phyloP scores from a whole-genome alignment of 2,329 filamentous ascomycete genomes.

The Annulohypoxylon truncatum region DNA sequence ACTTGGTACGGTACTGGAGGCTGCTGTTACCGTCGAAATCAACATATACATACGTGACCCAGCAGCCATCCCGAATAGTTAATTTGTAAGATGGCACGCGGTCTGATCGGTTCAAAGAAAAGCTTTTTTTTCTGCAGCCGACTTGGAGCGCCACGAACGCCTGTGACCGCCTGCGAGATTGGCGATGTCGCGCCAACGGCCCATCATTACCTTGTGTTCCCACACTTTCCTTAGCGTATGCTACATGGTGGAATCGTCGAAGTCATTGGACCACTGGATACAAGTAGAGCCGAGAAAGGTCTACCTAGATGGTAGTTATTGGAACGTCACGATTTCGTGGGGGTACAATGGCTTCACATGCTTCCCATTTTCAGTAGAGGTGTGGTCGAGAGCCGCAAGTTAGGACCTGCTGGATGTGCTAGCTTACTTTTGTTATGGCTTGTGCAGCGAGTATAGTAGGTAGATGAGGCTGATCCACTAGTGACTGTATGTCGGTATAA shows the following conservation, averaged over 20 bases:
- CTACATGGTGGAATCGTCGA: neutral
- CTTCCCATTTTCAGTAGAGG: neutral
- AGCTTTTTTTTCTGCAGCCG: constrained; percentile 18
- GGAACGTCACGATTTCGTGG: neutral
- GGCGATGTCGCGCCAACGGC: constrained; percentile 51
- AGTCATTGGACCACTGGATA: neutral
- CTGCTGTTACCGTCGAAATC: constrained; percentile 11
- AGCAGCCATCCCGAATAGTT: constrained; percentile 33
- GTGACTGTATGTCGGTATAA: neutral
- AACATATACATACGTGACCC: constrained; percentile 22
- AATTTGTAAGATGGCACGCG: constrained; percentile 25
- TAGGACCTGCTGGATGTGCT: neutral
- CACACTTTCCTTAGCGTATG: constrained; percentile 25
- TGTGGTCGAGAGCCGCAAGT: constrained; percentile 14
- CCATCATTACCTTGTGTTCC: constrained; percentile 34
- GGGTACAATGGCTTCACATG: constrained; percentile 1
- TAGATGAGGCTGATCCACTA: neutral
- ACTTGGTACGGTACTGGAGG: too few species aligned
- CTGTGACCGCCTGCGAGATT: constrained; percentile 52
- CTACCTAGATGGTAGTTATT: neutral
- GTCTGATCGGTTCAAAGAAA: constrained; percentile 21
- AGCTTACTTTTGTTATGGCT: neutral
- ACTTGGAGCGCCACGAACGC: constrained; percentile 33
- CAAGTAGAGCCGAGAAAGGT: neutral
- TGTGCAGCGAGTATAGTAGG: neutral